Evolutionary conservation across 768 basidiomycete genomes (phyloP).

Genomic region (Lyophyllum shimeji): DNA sequence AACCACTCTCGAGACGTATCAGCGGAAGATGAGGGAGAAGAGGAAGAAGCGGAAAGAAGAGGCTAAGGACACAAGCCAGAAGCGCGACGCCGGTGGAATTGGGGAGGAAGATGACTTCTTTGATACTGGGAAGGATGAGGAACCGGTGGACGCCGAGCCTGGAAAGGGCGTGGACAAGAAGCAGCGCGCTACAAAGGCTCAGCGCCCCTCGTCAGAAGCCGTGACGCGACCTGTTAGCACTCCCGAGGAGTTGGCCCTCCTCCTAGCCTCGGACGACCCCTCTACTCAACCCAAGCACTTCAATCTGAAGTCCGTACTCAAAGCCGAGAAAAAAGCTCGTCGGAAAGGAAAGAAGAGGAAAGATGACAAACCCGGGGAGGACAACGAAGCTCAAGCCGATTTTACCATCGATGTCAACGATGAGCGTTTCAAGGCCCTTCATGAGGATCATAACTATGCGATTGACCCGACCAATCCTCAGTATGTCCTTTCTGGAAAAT

Average conservation of each 20-base stretch:
- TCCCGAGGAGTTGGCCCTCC: constrained; percentile 63
- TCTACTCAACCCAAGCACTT: constrained; percentile 73
- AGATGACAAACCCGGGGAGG: constrained; percentile 37
- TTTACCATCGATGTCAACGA: constrained; percentile 87
- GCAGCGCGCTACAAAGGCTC: constrained; percentile 17
- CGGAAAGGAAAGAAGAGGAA: constrained; percentile 42
- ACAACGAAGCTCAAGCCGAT: constrained; percentile 73
- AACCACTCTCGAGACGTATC: constrained; percentile 88
- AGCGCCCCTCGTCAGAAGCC: constrained; percentile 13
- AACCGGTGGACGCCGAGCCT: constrained; percentile 21
- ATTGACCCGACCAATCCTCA: constrained; percentile 96
- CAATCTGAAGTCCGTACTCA: constrained; percentile 85
- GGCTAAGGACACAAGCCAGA: constrained; percentile 36
- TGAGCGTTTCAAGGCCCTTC: constrained; percentile 81
- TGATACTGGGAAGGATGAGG: constrained; percentile 47
- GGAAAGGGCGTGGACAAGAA: constrained; percentile 2
- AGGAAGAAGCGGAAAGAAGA: constrained; percentile 78
- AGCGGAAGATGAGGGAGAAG: constrained; percentile 88
- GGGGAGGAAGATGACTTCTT: constrained; percentile 74
- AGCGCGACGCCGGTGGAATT: constrained; percentile 19
- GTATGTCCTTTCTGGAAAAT: constrained; percentile 49
- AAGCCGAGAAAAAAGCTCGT: constrained; percentile 71
- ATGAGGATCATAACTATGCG: constrained; percentile 89
- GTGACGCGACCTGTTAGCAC: constrained; percentile 43
- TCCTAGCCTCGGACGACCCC: constrained; percentile 56